Evolutionary conservation across 2,329 filamentous ascomycete species (phyloP).

Genomic region (Fusarium drepaniforme): DNA sequence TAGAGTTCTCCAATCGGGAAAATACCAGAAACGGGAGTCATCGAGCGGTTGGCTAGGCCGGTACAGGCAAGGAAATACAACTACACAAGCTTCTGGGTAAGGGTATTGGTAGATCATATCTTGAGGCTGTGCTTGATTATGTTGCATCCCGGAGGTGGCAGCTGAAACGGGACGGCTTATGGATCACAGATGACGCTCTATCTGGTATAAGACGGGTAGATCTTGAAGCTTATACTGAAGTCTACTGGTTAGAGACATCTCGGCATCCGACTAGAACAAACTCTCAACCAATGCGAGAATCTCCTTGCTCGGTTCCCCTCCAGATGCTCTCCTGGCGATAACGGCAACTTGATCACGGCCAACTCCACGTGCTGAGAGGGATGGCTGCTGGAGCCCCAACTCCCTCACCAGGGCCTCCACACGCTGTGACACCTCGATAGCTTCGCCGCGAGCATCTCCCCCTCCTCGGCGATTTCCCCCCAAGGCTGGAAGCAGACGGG

Average conservation of each 20-base stretch:
- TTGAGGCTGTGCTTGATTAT: neutral
- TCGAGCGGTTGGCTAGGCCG: neutral
- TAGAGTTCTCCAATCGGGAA: conserved; percentile 7
- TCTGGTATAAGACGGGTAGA: neutral
- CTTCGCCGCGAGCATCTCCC: conserved; percentile 9
- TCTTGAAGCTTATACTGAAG: neutral
- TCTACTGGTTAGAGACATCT: neutral
- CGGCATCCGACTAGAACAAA: conserved; percentile 17
- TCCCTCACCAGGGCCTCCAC: conserved; percentile 13
- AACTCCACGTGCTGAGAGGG: conserved; percentile 13
- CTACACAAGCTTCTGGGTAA: neutral
- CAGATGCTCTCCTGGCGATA: conserved; percentile 14
- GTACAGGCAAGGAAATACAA: neutral
- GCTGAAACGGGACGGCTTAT: neutral
- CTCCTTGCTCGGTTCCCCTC: neutral
- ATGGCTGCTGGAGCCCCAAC: conserved; percentile 25
- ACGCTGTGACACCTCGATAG: conserved; percentile 27
- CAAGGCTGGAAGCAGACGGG: conserved; percentile 28
- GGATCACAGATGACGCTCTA: neutral
- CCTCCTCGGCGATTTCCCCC: conserved; percentile 5
- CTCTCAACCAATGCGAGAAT: conserved; percentile 21
- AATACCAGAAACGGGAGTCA: neutral
- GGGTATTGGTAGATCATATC: neutral
- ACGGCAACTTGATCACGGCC: conserved; percentile 19
- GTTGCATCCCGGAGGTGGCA: neutral